Base-by-base conservation (phyloP, 352 stramenopile species). In the Globisporangium camurandrum region DNA sequence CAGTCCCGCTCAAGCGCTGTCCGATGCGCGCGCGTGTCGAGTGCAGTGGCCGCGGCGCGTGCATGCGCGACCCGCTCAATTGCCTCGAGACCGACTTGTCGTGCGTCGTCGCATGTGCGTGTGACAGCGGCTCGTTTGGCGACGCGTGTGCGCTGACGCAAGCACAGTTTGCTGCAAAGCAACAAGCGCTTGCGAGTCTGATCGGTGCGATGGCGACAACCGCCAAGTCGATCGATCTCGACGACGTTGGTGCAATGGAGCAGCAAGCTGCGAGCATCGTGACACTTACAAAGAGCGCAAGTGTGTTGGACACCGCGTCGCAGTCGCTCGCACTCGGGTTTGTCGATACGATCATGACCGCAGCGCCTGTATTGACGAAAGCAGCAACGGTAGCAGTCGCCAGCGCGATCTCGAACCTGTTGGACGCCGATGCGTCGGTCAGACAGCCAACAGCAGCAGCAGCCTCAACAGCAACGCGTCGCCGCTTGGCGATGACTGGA, bases 261-360 rank as follows among this genome's bases (percentile, higher is more conserved):
- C 77, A 86, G 36, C 66, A 86, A 31, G 74, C 74, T 19, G 62
- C 72, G 3, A 84, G 74, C 44, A 74, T 86, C 2, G 70, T 66
- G 7, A 85, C 71, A n/a, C 68, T 88, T 9, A 84, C 77, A 1
- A 83, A 84, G 36, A 84, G 67, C 26, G 72, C 75, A 16, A 64
- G 54, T 0, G 70, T 86, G 4, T 54, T 88, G 4, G 74, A 83
- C n/a, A 33, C 60, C 1, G 67, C 59, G 5, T 61, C 74, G 0
- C 71, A 86, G 41, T 51, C 58, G 0, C 56, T 81, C 26, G 71
- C 71, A n/a, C 34, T 88, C 6, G 74, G 62, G 27, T 66, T 86
- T 39, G 64, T 84, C 28, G 71, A 81, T 23, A 80, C 65, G 37
- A 75, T 84, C 46, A 67, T 85, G 41, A n/a, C n/a, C n/a, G 49